Base-by-base conservation (phyloP, 2,329 filamentous ascomycete species). In the Alternaria sp. region DNA sequence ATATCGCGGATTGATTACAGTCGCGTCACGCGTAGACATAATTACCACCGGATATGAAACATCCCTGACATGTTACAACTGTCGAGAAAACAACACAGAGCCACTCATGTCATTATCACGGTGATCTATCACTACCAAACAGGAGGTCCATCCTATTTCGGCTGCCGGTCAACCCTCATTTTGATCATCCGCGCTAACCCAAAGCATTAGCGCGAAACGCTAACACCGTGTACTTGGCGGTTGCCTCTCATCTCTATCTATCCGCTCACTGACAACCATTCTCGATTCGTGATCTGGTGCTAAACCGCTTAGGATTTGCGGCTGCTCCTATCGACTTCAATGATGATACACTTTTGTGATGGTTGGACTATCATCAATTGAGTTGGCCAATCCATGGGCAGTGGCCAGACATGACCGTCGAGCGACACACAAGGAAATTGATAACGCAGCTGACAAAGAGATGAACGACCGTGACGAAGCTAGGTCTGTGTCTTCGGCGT, bases 1-100 rank as follows among this genome's bases (percentile, higher is more conserved):
- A 63, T 60, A 49, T 61, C 34, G 32, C 49, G 30, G 34, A 61
- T 63, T 54, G 25, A 63, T 63, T 56, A 48, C 18, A 11, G 30
- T 51, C 45, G 36, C 34, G 58, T 60, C 61, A 63, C 54, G 57
- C 57, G 57, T 48, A 20, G 43, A 48, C 12, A 38, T 36, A 46
- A 46, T 46, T 57, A n/a, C 36, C 49, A 49, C 36, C 43, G 36
- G 60, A 57, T 60, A 63, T 48, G 11, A 50, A n/a, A 30, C 7
- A 53, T 28, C 41, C 36, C 43, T 49, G 44, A 16, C 14, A 11
- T 38, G 16, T 18, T 14, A 38, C 46, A 50, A 3, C 9, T 5
- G 2, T 27, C 20, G n/a, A 12, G 20, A 9, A n/a, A 5, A 14
- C 4, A 40, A 10, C 36, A 50, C 14, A n/a, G 14, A 49, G 12